A percentile compares a stretch with the other conserved stretches of the same genome.
phyloP scores from a whole-genome alignment of 495 filamentous ascomycete species.

The Pseudoneurospora amorphoporcata region DNA sequence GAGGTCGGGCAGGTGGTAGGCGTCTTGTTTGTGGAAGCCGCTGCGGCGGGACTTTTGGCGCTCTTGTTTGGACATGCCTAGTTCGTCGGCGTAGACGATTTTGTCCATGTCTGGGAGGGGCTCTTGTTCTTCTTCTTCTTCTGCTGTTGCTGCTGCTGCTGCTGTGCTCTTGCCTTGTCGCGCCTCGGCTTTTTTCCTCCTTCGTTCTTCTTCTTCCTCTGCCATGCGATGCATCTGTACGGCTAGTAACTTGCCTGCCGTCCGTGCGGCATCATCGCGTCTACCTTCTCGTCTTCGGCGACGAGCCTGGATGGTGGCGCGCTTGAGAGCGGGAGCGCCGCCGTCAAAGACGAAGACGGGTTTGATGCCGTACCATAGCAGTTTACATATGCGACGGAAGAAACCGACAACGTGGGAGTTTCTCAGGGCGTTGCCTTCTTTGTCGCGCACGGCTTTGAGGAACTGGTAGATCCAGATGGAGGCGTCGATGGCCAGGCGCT shows the following conservation, averaged over 20 bases:
- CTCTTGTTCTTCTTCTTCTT: constrained; percentile 50
- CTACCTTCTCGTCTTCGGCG: constrained; percentile 77
- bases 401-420: constrained; percentile 95
- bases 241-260: constrained; percentile 81
- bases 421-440: constrained; percentile 91
- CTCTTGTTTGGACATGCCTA: constrained; percentile 70
- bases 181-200: constrained; percentile 36
- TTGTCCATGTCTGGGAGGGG: constrained; percentile 50
- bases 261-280: constrained; percentile 83
- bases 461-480: constrained; percentile 99
- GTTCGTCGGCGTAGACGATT: constrained; percentile 80
- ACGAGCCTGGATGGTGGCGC: constrained; percentile 73
- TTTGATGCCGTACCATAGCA: constrained; percentile 90
- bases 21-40: constrained; percentile 75
- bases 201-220: constrained; percentile 68
- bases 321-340: constrained; percentile 80
- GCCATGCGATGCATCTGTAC: constrained; percentile 83
- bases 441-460: constrained; percentile 94
- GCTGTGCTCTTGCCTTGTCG: not conserved
- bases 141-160: constrained; percentile 7
- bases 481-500: constrained; percentile 91
- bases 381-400: constrained; percentile 94
- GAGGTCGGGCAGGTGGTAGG: constrained; percentile 86
- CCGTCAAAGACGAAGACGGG: constrained; percentile 98
- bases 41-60: constrained; percentile 53